Evolutionary conservation across 352 stramenopile species (phyloP).

Genomic region (Phytophthora agathidicida): DNA sequence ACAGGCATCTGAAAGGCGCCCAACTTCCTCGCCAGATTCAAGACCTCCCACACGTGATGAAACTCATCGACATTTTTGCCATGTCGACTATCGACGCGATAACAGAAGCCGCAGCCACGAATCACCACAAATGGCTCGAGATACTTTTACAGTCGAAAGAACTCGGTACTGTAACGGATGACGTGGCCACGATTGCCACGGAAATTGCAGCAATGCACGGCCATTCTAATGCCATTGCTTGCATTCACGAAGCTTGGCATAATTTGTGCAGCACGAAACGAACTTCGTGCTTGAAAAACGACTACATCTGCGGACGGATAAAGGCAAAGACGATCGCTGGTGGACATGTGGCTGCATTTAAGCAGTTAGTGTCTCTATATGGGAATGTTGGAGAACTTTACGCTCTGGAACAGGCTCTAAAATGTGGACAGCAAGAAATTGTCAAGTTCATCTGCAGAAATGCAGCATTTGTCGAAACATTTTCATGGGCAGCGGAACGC

Average conservation of each 20-base stretch:
- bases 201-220: background rate
- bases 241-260: too few relatives aligned
- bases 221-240: background rate
- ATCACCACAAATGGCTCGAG: background rate
- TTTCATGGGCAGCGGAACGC: background rate
- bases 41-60: background rate
- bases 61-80: background rate
- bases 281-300: too few relatives aligned
- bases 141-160: background rate
- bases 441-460: background rate
- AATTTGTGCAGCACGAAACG: too few relatives aligned
- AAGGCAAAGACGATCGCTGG: background rate
- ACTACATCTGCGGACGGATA: background rate
- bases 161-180: background rate
- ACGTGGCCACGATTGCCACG: background rate
- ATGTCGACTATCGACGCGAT: background rate
- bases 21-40: background rate
- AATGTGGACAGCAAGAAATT: background rate
- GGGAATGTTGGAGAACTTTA: background rate
- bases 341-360: background rate
- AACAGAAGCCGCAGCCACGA: background rate
- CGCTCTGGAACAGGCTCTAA: background rate
- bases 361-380: background rate
- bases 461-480: background rate
- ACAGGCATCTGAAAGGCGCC: background rate